Evolutionary conservation across 2,329 filamentous ascomycete species (phyloP).

Genomic region (Arthrocladium fulminans): DNA sequence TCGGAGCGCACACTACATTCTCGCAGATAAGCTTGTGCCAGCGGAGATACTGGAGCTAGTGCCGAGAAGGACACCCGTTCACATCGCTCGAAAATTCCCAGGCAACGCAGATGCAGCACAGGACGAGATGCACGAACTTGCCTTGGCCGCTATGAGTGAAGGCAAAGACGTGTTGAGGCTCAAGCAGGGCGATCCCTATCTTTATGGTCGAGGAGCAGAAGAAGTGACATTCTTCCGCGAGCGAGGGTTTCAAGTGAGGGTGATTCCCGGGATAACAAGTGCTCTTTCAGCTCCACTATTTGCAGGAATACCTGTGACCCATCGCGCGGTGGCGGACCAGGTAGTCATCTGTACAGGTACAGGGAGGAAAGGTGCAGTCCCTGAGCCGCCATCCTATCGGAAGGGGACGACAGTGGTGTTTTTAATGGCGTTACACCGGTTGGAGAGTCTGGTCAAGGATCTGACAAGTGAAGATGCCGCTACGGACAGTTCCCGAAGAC

Average conservation of each 20-base stretch:
- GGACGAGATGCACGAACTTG: neutral
- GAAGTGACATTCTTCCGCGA: constrained; percentile 76
- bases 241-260: constrained; percentile 59
- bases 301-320: constrained; percentile 77
- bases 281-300: constrained; percentile 82
- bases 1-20: constrained; percentile 38
- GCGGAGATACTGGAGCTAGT: constrained; percentile 79
- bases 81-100: constrained; percentile 90
- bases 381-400: constrained; percentile 71
- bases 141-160: constrained; percentile 39
- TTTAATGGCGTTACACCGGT: constrained; percentile 86
- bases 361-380: constrained; percentile 76
- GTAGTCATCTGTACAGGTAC: constrained; percentile 95
- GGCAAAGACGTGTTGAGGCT: neutral
- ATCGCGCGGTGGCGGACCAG: constrained; percentile 83
- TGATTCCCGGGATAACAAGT: constrained; percentile 84
- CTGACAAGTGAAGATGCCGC: constrained; percentile 40
- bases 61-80: constrained; percentile 76
- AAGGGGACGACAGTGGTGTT: constrained; percentile 77
- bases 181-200: constrained; percentile 88
- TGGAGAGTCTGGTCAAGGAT: constrained; percentile 63
- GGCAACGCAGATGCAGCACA: neutral
- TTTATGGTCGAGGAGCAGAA: constrained; percentile 91
- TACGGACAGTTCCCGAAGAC: constrained; percentile 23
- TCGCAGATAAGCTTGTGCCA: constrained; percentile 53